phyloP scores from a whole-genome alignment of 2,329 filamentous ascomycete genomes.

The Botrytis cinerea region DNA sequence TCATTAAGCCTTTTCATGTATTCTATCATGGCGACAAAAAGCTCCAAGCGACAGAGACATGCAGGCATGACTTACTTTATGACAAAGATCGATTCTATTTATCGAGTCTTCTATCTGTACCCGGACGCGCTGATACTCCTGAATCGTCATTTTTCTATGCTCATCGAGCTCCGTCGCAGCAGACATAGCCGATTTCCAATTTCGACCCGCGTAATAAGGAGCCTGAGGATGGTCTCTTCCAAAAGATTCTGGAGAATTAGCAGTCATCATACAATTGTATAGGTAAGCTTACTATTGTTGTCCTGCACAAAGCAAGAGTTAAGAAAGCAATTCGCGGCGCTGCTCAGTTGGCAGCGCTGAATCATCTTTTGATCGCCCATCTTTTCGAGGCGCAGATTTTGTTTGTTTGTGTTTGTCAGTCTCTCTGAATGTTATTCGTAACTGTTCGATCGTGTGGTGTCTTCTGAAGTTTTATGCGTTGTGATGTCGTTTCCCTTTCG shows the following conservation, averaged over 20 bases:
- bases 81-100: neutral
- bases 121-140: neutral
- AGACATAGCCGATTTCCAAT: neutral
- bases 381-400: neutral
- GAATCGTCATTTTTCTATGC: accelerated
- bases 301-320: accelerated
- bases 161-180: neutral
- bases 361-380: neutral
- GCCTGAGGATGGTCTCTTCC: neutral
- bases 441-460: neutral
- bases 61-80: neutral
- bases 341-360: neutral
- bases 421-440: no score
- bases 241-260: neutral
- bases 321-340: neutral
- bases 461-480: neutral
- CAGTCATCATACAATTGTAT: neutral
- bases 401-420: neutral
- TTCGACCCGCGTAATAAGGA: neutral
- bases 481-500: neutral
- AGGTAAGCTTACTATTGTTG: neutral
- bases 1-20: neutral
- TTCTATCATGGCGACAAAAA: neutral
- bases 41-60: neutral
- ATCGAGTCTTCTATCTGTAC: neutral